Conservation (phyloP, 179 eudicot species). For the Gypsophila paniculata region DNA sequence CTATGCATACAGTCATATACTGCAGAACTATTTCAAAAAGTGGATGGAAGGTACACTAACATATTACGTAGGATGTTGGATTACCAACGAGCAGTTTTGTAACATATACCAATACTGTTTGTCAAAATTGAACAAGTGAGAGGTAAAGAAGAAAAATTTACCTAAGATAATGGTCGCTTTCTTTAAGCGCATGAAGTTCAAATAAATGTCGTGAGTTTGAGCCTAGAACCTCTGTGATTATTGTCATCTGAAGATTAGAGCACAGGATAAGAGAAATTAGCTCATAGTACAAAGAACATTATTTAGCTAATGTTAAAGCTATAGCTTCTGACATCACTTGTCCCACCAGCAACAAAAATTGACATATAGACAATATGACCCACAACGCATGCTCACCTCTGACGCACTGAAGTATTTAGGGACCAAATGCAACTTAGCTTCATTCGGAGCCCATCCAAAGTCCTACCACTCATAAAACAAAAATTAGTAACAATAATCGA, state of each 20-base stretch:
- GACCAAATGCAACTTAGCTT: constrained; percentile 90
- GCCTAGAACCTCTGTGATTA: constrained; percentile 74
- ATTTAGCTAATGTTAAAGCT: no score
- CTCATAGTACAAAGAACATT: background rate
- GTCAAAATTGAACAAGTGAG: background rate
- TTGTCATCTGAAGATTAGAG: constrained; percentile 51
- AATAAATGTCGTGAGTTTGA: constrained; percentile 81
- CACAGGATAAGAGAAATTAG: constrained; percentile 19
- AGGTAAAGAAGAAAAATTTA: constrained; percentile 38
- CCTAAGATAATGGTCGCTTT: constrained; percentile 56
- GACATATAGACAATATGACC: background rate
- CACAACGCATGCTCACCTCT: constrained; percentile 54
- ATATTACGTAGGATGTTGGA: background rate
- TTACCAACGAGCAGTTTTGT: background rate
- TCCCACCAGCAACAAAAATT: background rate
- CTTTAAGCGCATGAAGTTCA: constrained; percentile 88
- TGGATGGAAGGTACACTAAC: background rate
- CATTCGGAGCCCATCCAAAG: constrained; percentile 84
- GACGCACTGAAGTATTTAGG: constrained; percentile 65
- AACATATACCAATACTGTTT: background rate
- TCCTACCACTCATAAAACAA: constrained; percentile 39
- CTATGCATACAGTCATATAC: background rate
- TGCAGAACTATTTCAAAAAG: background rate
- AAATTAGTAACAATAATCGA: background rate
- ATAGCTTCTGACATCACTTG: no score